Percentiles rank a stretch among this genome's conserved stretches.
Conservation (phyloP, 371 early-diverging fungal genomes). For the Mortierella polycephala region DNA sequence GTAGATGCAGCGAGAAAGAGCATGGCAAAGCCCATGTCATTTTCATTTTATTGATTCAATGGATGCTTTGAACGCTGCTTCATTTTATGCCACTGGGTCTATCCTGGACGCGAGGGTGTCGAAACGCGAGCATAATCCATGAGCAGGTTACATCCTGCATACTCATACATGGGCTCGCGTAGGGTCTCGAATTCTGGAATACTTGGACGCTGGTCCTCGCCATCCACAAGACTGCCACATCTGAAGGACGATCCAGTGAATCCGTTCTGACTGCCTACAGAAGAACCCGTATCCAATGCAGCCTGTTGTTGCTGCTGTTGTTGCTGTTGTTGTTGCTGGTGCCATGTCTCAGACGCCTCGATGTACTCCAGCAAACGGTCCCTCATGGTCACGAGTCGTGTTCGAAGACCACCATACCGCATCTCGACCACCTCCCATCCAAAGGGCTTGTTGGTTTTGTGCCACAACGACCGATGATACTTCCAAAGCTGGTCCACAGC, state of each 20-base stretch:
- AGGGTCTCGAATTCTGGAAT: slow-evolving; percentile 79
- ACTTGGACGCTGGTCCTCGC: slow-evolving; percentile 55
- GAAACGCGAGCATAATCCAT: slow-evolving; percentile 76
- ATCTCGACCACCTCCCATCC: slow-evolving; percentile 88
- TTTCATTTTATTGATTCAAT: neutral
- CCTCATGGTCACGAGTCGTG: slow-evolving; percentile 80
- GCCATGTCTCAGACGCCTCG: slow-evolving; percentile 42
- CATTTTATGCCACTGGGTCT: slow-evolving; percentile 5
- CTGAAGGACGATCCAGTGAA: slow-evolving; percentile 8
- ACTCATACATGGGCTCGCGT: slow-evolving; percentile 70
- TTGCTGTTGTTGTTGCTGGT: slow-evolving; percentile 24
- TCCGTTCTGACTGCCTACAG: slow-evolving; percentile 18
- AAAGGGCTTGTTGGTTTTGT: slow-evolving; percentile 82
- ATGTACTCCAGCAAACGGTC: slow-evolving; percentile 76
- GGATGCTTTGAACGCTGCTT: no score
- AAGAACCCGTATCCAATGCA: slow-evolving; percentile 31
- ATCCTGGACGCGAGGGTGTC: slow-evolving; percentile 71
- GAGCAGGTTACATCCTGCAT: slow-evolving; percentile 69
- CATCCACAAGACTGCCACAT: slow-evolving; percentile 55
- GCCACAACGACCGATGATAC: slow-evolving; percentile 84
- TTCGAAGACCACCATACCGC: slow-evolving; percentile 82
- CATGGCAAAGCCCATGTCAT: no score
- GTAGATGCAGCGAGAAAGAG: no score
- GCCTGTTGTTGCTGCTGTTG: slow-evolving; percentile 30
- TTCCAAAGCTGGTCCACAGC: slow-evolving; percentile 80